These are phyloP conservation scores for Adansonia gregorii DNA, from an alignment of 441 rosid genomes.

Conservation along the genomic window DNA sequence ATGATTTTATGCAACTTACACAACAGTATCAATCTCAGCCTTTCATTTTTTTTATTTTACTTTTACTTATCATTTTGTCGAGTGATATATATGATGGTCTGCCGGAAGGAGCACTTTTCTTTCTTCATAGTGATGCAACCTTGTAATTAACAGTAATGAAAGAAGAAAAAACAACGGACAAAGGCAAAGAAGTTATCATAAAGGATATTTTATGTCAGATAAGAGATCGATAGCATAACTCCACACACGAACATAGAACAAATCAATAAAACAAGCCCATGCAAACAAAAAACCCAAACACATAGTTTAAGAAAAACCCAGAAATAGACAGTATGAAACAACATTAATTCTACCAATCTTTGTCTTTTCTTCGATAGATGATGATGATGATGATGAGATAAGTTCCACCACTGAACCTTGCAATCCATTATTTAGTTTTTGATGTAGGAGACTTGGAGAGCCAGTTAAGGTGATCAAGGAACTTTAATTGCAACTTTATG, in stretches of 20 bases:
- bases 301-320: slow-evolving; percentile 17
- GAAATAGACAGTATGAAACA: slow-evolving; percentile 5
- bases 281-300: slow-evolving; percentile 31
- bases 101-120: neutral
- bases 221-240: slow-evolving; percentile 27
- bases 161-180: neutral
- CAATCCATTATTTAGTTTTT: slow-evolving; percentile 1
- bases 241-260: slow-evolving; percentile 24
- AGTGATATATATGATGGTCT: neutral
- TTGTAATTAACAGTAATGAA: neutral
- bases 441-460: slow-evolving; percentile 11
- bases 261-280: slow-evolving; percentile 36
- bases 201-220: slow-evolving; percentile 18
- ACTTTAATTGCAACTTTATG: slow-evolving; percentile 8
- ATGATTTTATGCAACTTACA: slow-evolving; percentile 16
- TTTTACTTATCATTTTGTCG: neutral
- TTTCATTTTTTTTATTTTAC: neutral
- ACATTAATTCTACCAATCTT: slow-evolving; percentile 18
- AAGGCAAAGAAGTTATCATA: slow-evolving; percentile 9
- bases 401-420: slow-evolving; percentile 12
- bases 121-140: neutral
- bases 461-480: neutral
- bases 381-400: slow-evolving; percentile 1
- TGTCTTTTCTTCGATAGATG: slow-evolving; percentile 1
- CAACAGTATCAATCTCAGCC: neutral